Evolutionary conservation across 1,284 basidiomycete species (phyloP).

Genomic region (Ceratobasidium sp.): DNA sequence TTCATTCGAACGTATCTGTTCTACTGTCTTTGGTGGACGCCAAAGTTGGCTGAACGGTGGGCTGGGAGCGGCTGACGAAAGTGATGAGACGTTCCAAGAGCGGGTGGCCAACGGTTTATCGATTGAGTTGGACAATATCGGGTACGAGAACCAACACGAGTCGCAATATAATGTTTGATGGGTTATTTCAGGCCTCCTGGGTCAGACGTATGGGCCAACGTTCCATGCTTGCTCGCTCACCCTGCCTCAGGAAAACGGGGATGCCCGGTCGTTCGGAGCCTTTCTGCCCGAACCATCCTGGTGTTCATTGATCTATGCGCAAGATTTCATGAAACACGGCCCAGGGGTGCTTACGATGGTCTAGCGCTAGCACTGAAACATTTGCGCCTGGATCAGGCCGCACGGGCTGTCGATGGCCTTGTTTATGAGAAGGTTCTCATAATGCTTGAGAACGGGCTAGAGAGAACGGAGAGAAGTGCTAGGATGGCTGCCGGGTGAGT

Average conservation of each 20-base stretch:
- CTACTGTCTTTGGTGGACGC: slow-evolving; percentile 14
- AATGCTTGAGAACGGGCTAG: slow-evolving; percentile 22
- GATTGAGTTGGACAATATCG: not conserved
- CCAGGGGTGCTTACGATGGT: not conserved
- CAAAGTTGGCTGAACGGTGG: slow-evolving; percentile 16
- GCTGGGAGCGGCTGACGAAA: not conserved
- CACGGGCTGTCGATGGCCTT: not conserved
- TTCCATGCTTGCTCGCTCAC: slow-evolving; percentile 18
- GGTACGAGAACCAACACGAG: not conserved
- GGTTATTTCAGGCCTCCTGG: not conserved
- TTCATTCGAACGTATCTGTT: slow-evolving; percentile 11
- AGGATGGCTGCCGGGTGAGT: slow-evolving; percentile 37
- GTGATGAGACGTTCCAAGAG: not conserved
- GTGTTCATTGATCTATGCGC: slow-evolving; percentile 15
- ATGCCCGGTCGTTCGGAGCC: not conserved
- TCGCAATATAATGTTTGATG: not conserved
- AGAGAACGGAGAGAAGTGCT: slow-evolving; percentile 24
- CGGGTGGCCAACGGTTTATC: slow-evolving; percentile 1
- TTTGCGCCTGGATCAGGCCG: not conserved
- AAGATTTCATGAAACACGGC: not conserved
- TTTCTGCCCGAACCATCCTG: not conserved
- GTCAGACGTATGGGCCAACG: not conserved
- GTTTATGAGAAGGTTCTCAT: slow-evolving; percentile 11
- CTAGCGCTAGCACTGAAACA: slow-evolving; percentile 21
- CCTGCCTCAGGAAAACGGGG: not conserved